Base-by-base conservation (phyloP, 495 filamentous ascomycete species). In the Aspergillus nanangensis region DNA sequence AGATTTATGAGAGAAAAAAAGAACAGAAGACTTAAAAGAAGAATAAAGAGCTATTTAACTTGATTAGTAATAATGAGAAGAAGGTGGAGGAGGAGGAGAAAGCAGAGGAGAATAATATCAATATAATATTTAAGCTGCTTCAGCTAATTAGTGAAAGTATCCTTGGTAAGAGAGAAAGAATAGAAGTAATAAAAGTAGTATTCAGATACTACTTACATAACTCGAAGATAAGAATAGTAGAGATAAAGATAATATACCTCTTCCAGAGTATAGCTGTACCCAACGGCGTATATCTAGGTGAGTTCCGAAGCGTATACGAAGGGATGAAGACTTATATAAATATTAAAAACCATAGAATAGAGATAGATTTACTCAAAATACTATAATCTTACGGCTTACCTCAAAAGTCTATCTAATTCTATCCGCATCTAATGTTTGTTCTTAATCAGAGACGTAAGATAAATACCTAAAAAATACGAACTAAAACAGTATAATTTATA, bases 401-500 rank as follows among this genome's bases (percentile, higher is more conserved):
- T n/a, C 3, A 40, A 40, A 40, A 22, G 3, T 23, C 38, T 40
- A 8, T 21, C 15, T 24, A 22, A 40, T 10, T 22, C 15, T 11
- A 40, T 40, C 15, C 17, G 21, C 20, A n/a, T 40, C 17, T 40
- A 40, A 40, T 21, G 21, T 40, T 13, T 34, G 8, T 34, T 15
- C 17, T 34, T 34, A 15, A 34, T 15, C 17, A 34, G 31, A 34
- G 13, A 34, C 17, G 31, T 34, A 11, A 22, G 10, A 18, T 11
- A 22, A 40, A 40, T 20, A 40, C 9, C 24, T 22, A 22, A 40
- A 40, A 39, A 38, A 38, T n/a, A n/a, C n/a, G n/a, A n/a, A n/a
- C n/a, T n/a, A n/a, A n/a, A n/a, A 38, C 21, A 47, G 33, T 9
- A 19, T 38, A 38, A 47, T 38, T 17, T 47, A 22, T 22, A 38